Conservation (phyloP, 768 basidiomycete genomes). For the Melanogaster broomeanus region DNA sequence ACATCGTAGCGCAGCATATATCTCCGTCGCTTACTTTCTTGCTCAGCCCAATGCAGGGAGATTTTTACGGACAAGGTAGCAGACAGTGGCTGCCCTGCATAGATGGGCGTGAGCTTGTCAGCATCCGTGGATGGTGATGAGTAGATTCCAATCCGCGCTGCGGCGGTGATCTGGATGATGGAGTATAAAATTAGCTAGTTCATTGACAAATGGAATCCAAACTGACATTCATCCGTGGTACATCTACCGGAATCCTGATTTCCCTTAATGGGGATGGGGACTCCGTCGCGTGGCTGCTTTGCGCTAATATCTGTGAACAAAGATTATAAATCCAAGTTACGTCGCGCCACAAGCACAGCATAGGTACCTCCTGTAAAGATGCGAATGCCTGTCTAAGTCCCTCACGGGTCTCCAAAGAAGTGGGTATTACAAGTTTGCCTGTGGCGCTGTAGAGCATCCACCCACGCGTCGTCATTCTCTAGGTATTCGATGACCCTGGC, state of each 20-base stretch:
- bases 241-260: conserved; percentile 81
- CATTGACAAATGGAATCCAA: not conserved
- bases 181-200: conserved; percentile 5
- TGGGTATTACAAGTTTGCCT: conserved; percentile 65
- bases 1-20: conserved; percentile 79
- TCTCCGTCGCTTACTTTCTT: conserved; percentile 38
- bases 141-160: conserved; percentile 51
- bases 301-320: conserved; percentile 34
- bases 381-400: conserved; percentile 24
- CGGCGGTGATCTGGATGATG: conserved; percentile 60
- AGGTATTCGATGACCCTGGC: conserved; percentile 56
- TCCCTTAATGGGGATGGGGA: conserved; percentile 59
- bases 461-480: conserved; percentile 66
- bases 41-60: conserved; percentile 76
- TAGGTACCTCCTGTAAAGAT: conserved; percentile 35
- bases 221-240: conserved; percentile 80
- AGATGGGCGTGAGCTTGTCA: conserved; percentile 46
- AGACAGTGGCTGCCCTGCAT: conserved; percentile 87
- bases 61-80: conserved; percentile 67
- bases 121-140: conserved; percentile 45
- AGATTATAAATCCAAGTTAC: conserved; percentile 36
- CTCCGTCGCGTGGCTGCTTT: conserved; percentile 41
- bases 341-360: not conserved
- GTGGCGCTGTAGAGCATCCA: conserved; percentile 69
- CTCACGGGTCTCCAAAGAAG: conserved; percentile 30